Percentiles rank a stretch among this genome's conserved stretches.
Conservation (phyloP, 2,329 filamentous ascomycete genomes). For the Trichoderma atrobrunneum region DNA sequence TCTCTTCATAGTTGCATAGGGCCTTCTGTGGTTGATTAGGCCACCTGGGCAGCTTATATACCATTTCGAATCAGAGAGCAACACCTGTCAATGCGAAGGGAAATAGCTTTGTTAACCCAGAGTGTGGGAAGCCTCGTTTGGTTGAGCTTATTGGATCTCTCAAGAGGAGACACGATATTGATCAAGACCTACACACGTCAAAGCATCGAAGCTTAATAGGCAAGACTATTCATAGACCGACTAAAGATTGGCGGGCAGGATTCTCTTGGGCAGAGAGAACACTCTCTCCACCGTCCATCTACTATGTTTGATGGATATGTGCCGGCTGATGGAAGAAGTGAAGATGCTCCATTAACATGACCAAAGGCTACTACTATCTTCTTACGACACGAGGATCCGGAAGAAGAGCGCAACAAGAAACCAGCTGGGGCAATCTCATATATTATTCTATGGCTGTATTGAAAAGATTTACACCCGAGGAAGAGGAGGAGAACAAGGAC, state of each 20-base stretch:
- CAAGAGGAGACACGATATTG: background rate
- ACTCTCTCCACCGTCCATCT: background rate
- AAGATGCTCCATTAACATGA: background rate
- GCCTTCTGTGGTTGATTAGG: background rate
- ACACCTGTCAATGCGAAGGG: background rate
- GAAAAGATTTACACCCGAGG: fast-evolving
- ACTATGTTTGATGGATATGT: background rate
- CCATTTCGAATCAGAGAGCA: background rate
- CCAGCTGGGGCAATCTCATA: background rate
- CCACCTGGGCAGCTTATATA: background rate
- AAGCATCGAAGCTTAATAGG: background rate
- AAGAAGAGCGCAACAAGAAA: background rate
- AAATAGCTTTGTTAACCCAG: background rate
- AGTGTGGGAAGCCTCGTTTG: background rate
- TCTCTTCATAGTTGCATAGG: background rate
- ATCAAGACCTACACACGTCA: background rate
- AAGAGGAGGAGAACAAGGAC: background rate
- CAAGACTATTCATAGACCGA: background rate
- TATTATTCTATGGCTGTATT: background rate
- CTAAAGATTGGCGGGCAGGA: background rate
- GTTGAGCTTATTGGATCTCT: background rate
- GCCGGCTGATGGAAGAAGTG: background rate
- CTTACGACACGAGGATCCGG: background rate
- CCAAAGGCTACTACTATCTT: background rate
- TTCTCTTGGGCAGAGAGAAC: background rate